Evolutionary conservation across 306 rosid species (phyloP).

Genomic region (Astragalus glycyphyllos): DNA sequence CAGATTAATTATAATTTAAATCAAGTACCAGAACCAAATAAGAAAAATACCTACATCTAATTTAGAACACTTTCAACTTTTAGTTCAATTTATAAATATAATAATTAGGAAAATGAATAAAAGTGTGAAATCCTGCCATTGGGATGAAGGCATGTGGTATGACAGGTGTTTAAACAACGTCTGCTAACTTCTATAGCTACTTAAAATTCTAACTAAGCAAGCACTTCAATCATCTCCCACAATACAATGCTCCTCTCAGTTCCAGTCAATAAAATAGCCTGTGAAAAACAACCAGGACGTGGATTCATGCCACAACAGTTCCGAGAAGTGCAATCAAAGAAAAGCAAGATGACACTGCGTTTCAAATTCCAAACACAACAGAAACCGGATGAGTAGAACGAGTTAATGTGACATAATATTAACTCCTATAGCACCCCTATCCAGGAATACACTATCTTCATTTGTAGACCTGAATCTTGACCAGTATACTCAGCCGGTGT

Average conservation of each 20-base stretch:
- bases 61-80: too few relatives aligned
- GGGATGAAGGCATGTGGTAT: too few relatives aligned
- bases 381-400: conserved; percentile 28
- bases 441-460: conserved; percentile 38
- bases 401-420: conserved; percentile 10
- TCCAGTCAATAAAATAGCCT: not conserved
- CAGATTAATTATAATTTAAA: too few relatives aligned
- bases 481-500: conserved; percentile 32
- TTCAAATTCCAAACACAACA: conserved; percentile 32
- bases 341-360: not conserved
- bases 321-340: not conserved
- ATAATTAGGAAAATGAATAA: too few relatives aligned
- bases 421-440: conserved; percentile 33
- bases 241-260: not conserved
- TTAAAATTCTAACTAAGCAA: not conserved
- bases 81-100: too few relatives aligned
- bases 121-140: too few relatives aligned
- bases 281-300: conserved; percentile 2
- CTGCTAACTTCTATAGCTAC: not conserved
- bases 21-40: too few relatives aligned
- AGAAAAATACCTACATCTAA: too few relatives aligned
- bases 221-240: not conserved
- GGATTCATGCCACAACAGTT: not conserved
- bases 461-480: conserved; percentile 35
- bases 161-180: not conserved